These are phyloP conservation scores for Lactuca saligna DNA, from an alignment of 129 eudicot species.

Conservation along the genomic window DNA sequence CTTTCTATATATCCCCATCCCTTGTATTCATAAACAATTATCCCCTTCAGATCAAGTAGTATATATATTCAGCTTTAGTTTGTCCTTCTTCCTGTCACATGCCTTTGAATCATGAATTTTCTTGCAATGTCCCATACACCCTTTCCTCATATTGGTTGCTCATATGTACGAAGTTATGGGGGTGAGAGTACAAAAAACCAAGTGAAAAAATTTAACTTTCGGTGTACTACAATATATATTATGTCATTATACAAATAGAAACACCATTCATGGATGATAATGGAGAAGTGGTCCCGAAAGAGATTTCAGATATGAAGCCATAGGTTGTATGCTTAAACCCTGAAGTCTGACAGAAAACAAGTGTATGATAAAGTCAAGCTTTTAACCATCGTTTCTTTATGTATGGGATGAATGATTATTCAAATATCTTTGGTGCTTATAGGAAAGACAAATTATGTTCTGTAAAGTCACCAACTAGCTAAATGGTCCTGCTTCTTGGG, in stretches of 20 bases:
- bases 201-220: conserved; percentile 22
- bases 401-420: conserved; percentile 44
- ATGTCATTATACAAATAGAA: conserved; percentile 22
- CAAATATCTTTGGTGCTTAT: conserved; percentile 28
- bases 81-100: conserved; percentile 27
- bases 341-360: conserved; percentile 28
- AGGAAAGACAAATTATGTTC: conserved; percentile 27
- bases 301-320: conserved; percentile 14
- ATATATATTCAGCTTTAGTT: conserved; percentile 25
- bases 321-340: conserved; percentile 30
- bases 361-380: conserved; percentile 19
- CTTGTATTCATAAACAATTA: conserved; percentile 27
- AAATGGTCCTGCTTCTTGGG: conserved; percentile 42
- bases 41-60: conserved; percentile 5
- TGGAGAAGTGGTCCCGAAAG: conserved; percentile 42
- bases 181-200: conserved; percentile 21
- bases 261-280: conserved; percentile 27
- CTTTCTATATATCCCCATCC: conserved; percentile 15
- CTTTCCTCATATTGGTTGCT: conserved; percentile 12
- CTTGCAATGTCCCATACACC: conserved; percentile 22
- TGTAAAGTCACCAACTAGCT: conserved; percentile 33
- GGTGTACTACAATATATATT: conserved; percentile 18
- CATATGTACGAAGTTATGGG: conserved; percentile 27
- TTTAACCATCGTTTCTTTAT: conserved; percentile 19
- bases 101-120: conserved; percentile 19